Conservation (phyloP, 2,329 filamentous ascomycete genomes). For the Talaromyces sp. region DNA sequence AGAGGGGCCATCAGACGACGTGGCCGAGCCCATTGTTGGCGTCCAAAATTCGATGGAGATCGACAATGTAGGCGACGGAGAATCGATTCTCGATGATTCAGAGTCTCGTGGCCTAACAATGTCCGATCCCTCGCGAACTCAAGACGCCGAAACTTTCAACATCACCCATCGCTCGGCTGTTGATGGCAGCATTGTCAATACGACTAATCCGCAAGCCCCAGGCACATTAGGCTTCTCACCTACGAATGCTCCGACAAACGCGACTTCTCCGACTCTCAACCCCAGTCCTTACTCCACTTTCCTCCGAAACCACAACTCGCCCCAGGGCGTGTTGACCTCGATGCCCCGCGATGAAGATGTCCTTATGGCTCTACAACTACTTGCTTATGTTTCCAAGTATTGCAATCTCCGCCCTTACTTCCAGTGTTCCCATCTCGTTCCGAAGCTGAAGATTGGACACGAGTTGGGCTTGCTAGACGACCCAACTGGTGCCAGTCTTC, state of each 20-base stretch:
- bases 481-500: constrained; percentile 44
- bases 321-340: constrained; percentile 71
- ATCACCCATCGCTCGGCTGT: constrained; percentile 80
- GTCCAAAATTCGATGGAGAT: constrained; percentile 79
- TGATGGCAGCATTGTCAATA: constrained; percentile 77
- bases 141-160: constrained; percentile 86
- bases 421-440: constrained; percentile 88
- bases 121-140: constrained; percentile 74
- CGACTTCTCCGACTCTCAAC: constrained; percentile 67
- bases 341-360: constrained; percentile 98
- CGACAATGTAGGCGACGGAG: constrained; percentile 77
- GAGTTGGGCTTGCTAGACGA: constrained; percentile 77
- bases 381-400: constrained; percentile 98
- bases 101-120: constrained; percentile 69
- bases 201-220: constrained; percentile 60
- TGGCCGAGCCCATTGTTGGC: constrained; percentile 65
- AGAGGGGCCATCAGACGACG: constrained; percentile 45
- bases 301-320: constrained; percentile 67
- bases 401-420: constrained; percentile 95
- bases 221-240: constrained; percentile 68
- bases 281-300: constrained; percentile 71
- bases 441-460: constrained; percentile 80
- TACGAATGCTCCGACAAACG: constrained; percentile 53
- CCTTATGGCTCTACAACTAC: constrained; percentile 90
- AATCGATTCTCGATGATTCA: constrained; percentile 67